Evolutionary conservation across 371 early-diverging fungal genomes (phyloP), one percentile per base, ranked within the genome.

Genomic region (Mucor lusitanicus): DNA sequence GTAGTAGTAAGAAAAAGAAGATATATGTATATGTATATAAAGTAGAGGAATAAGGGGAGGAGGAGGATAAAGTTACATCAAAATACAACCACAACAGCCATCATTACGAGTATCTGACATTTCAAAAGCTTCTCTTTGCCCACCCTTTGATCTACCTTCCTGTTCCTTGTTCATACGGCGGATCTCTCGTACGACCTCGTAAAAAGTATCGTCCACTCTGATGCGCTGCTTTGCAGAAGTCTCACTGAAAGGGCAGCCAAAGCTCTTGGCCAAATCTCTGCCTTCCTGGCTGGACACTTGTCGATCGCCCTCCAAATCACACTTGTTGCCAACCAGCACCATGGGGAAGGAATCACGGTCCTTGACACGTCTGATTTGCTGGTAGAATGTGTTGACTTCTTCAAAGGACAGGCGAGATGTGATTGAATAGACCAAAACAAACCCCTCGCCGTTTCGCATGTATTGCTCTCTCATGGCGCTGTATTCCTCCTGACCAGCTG

Each of bases 401-500:
- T 92, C 90, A 72, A 95, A 93, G 53, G 93, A 90, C 46, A 82
- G 73, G 12, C 88, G 85, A 27, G 89, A 87, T 44, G 90, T 92
- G 72, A 96, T 91, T 64, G 89, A 85, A 75, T 94, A 95, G 2
- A 91, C 90, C 6, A 91, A 71, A 46, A 96, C 76, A 73, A 96
- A 96, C 6, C 96, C 95, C 73, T 97, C 91, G 6, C 97, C 96
- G 30, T 88, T 84, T 55, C 94, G 88, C 88, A 94, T 94, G 69
- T 94, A 94, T 72, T 93, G 87, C 64, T 90, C 90, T 48, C 88
- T 85, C 88, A 92, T 87, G 8, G 91, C 90, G 54, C 86, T 87
- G 78, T 95, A 94, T 77, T 95, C 96, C 67, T 95, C 95, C 76
- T 95, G 95, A 15, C 97, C 96, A 0, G 96, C 95, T 6, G 97